Evolutionary conservation across 108 stramenopile species (phyloP).

Genomic region (Nitzschia palea): DNA sequence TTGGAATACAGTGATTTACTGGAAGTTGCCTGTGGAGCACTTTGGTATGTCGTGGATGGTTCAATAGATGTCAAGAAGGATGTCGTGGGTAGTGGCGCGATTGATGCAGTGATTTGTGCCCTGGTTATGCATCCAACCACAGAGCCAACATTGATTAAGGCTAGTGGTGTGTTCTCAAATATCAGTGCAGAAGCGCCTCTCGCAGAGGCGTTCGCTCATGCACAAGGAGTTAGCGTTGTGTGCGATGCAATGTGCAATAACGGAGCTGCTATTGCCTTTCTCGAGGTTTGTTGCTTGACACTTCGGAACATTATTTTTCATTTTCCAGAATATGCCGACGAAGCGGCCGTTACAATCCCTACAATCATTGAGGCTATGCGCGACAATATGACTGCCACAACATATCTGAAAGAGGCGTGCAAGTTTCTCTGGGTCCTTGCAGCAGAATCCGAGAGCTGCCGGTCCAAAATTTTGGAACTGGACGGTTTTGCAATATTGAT

Average conservation of each 20-base stretch:
- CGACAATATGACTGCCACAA: slow-evolving; percentile 29
- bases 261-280: slow-evolving; percentile 20
- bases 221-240: slow-evolving; percentile 48
- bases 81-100: slow-evolving; percentile 37
- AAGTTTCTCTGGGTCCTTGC: slow-evolving; percentile 53
- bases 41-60: slow-evolving; percentile 31
- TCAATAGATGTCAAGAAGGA: slow-evolving; percentile 40
- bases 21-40: slow-evolving; percentile 51
- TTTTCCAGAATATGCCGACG: slow-evolving; percentile 27
- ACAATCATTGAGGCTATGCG: slow-evolving; percentile 42
- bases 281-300: slow-evolving; percentile 43
- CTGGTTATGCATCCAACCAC: slow-evolving; percentile 50
- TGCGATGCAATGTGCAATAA: slow-evolving; percentile 57
- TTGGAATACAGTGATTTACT: slow-evolving; percentile 49
- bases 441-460: slow-evolving; percentile 27
- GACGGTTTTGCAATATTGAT: slow-evolving; percentile 44
- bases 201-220: slow-evolving; percentile 41
- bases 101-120: slow-evolving; percentile 54
- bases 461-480: slow-evolving; percentile 36
- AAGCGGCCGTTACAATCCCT: slow-evolving; percentile 38
- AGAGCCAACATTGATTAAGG: slow-evolving; percentile 43
- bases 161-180: slow-evolving; percentile 46
- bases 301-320: slow-evolving; percentile 37
- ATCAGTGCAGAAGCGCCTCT: slow-evolving; percentile 30
- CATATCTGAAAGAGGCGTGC: slow-evolving; percentile 46